Conservation (phyloP, 1,139 yeast genomes). For the Suhomyces ambrosiae region DNA sequence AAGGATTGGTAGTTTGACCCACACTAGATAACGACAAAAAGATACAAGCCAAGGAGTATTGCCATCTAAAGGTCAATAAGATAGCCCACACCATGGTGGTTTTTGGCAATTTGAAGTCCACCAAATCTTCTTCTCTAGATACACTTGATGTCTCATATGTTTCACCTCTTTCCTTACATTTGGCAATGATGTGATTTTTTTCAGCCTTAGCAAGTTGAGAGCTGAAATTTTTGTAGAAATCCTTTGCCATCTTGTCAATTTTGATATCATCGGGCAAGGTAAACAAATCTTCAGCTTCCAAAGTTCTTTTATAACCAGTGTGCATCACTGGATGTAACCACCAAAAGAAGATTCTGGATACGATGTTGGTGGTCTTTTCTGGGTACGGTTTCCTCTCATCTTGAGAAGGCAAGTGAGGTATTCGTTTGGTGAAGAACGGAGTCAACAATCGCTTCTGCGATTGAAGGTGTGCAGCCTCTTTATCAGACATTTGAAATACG, state of each 20-base stretch:
- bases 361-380: conserved; percentile 30
- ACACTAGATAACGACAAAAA: conserved; percentile 23
- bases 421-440: conserved; percentile 33
- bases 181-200: conserved; percentile 21
- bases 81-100: conserved; percentile 23
- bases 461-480: conserved; percentile 7
- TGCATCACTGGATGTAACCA: conserved; percentile 51
- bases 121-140: conserved; percentile 27
- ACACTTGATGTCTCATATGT: conserved; percentile 22
- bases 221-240: conserved; percentile 30
- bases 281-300: conserved; percentile 49
- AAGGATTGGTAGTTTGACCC: conserved; percentile 24
- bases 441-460: conserved; percentile 35
- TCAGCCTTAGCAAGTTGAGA: conserved; percentile 23
- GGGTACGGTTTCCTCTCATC: conserved; percentile 47
- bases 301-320: conserved; percentile 54
- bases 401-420: conserved; percentile 40
- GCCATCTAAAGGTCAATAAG: conserved; percentile 32
- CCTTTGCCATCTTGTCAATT: conserved; percentile 37
- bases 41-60: conserved; percentile 26
- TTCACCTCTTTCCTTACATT: conserved; percentile 31
- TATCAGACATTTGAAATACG: conserved; percentile 1
- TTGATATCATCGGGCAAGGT: conserved; percentile 39
- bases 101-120: conserved; percentile 21
- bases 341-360: conserved; percentile 49